Conservation (phyloP, 495 filamentous ascomycete species). For the Podospora comata region DNA sequence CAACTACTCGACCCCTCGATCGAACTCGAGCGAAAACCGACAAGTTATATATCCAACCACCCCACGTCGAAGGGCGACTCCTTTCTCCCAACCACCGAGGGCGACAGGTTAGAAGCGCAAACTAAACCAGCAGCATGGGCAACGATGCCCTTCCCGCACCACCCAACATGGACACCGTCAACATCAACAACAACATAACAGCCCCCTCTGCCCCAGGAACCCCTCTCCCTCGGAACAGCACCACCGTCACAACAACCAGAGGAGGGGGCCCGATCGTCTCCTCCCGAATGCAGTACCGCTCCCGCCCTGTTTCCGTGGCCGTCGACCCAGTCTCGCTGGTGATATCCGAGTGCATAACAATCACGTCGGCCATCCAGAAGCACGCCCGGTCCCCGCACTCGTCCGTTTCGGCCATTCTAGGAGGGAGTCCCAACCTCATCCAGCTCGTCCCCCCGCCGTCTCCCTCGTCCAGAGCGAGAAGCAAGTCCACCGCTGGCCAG, state of each 20-base stretch:
- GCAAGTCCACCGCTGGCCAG: constrained; percentile 19
- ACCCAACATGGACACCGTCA: constrained; percentile 32
- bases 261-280: constrained; percentile 19
- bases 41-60: background rate
- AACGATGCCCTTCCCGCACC: constrained; percentile 38
- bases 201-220: constrained; percentile 25
- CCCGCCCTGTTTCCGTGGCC: constrained; percentile 65
- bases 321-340: constrained; percentile 93
- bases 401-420: constrained; percentile 92
- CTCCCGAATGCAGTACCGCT: constrained; percentile 47
- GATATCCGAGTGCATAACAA: constrained; percentile 97
- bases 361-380: constrained; percentile 98
- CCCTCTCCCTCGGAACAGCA: constrained; percentile 18
- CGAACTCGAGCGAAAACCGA: background rate
- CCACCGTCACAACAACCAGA: background rate
- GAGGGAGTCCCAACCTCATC: constrained; percentile 62
- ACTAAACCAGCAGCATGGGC: constrained; percentile 35
- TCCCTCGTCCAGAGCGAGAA: constrained; percentile 27
- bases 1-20: background rate
- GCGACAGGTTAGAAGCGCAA: background rate
- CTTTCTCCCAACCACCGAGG: background rate
- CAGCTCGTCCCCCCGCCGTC: constrained; percentile 42
- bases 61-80: background rate
- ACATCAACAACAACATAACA: constrained; percentile 13
- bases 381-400: constrained; percentile 95